Conservation (phyloP, 2,329 filamentous ascomycete genomes). For the Coniella lustricola region DNA sequence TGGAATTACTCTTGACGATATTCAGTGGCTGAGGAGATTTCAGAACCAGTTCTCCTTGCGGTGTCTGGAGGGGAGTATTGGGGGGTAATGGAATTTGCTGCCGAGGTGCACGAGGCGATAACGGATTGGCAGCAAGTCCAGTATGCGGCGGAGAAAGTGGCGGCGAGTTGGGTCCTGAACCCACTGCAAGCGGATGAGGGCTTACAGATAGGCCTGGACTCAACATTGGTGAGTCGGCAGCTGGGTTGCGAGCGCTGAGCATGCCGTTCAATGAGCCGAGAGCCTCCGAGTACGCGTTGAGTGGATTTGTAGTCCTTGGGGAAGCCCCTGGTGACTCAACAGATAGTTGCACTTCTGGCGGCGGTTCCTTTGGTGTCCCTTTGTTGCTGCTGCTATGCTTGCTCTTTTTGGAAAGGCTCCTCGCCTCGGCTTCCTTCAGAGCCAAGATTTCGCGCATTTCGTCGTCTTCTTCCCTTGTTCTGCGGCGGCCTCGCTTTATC, state of each 20-base stretch:
- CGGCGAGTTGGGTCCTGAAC: constrained; percentile 52
- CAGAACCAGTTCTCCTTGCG: constrained; percentile 28
- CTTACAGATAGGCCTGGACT: constrained; percentile 56
- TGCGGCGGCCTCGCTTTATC: constrained; percentile 64
- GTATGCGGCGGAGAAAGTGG: constrained; percentile 60
- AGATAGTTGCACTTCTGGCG: constrained; percentile 23
- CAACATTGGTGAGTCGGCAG: constrained; percentile 38
- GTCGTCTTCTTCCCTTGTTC: constrained; percentile 85
- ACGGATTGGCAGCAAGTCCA: constrained; percentile 20
- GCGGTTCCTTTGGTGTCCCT: constrained; percentile 35
- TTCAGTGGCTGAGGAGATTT: constrained; percentile 35
- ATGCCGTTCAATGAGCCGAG: constrained; percentile 48
- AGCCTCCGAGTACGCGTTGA: constrained; percentile 31
- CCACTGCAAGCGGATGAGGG: constrained; percentile 48
- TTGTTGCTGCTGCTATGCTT: constrained; percentile 48
- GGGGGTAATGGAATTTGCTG: constrained; percentile 67
- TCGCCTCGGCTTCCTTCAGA: constrained; percentile 58
- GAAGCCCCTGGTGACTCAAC: constrained; percentile 34
- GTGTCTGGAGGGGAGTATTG: constrained; percentile 59
- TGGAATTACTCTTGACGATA: constrained; percentile 29
- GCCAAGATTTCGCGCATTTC: constrained; percentile 64
- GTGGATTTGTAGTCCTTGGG: constrained; percentile 24
- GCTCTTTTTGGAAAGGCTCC: constrained; percentile 69
- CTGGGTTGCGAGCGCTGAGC: constrained; percentile 31
- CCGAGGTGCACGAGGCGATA: constrained; percentile 68